phyloP scores from a whole-genome alignment of 345 rosid genomes.

The Arabidopsis suecica region DNA sequence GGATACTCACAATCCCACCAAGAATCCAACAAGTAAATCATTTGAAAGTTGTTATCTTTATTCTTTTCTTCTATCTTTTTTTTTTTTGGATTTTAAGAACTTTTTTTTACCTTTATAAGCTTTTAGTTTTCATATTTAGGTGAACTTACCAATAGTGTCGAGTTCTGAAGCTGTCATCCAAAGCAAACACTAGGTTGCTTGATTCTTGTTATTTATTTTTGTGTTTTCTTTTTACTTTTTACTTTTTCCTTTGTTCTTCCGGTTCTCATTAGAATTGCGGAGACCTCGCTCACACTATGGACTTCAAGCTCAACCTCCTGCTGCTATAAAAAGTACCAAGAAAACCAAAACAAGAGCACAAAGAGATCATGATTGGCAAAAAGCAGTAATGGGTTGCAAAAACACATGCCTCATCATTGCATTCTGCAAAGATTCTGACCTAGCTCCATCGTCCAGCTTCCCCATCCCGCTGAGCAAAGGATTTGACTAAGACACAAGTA shows the following conservation, averaged over 20 bases:
- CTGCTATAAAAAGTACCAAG: slow-evolving; percentile 34
- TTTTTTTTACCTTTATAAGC: slow-evolving; percentile 1
- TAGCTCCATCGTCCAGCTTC: slow-evolving; percentile 54
- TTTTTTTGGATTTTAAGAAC: background rate
- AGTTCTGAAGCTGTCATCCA: slow-evolving; percentile 23
- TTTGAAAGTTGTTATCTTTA: background rate
- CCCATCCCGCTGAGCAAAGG: slow-evolving; percentile 46
- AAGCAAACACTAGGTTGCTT: slow-evolving; percentile 22
- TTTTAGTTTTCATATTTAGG: slow-evolving; percentile 18
- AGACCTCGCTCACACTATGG: slow-evolving; percentile 37
- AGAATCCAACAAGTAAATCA: slow-evolving; percentile 10
- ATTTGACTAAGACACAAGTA: slow-evolving; percentile 45
- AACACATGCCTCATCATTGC: slow-evolving; percentile 61
- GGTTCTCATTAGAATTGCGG: background rate
- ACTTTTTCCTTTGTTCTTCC: background rate
- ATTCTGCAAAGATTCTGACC: slow-evolving; percentile 70
- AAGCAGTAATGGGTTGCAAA: slow-evolving; percentile 46
- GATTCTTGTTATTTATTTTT: slow-evolving; percentile 28
- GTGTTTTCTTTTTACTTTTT: background rate
- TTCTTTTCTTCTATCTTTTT: background rate
- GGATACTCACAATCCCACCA: slow-evolving; percentile 29
- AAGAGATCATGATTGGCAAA: slow-evolving; percentile 38
- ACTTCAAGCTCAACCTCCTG: slow-evolving; percentile 39
- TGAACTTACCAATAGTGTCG: slow-evolving; percentile 35
- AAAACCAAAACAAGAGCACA: slow-evolving; percentile 34